Evolutionary conservation across 495 filamentous ascomycete species (phyloP).

Genomic region (Tuber aestivum): DNA sequence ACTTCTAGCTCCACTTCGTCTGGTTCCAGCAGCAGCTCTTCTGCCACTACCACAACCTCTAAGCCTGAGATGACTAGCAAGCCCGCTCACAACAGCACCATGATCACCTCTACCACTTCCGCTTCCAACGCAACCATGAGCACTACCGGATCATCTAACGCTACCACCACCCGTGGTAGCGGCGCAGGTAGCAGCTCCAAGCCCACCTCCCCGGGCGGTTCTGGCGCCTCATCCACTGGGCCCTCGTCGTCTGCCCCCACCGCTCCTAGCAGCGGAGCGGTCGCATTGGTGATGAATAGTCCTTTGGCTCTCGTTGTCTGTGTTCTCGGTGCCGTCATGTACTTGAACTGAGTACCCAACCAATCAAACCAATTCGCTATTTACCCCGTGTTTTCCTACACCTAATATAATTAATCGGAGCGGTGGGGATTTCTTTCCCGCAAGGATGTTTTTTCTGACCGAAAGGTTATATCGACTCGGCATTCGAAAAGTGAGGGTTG

Average conservation of each 20-base stretch:
- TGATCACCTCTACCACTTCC: constrained; percentile 16
- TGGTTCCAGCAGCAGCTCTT: constrained; percentile 8
- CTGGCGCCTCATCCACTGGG: background rate
- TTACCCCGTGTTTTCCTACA: background rate
- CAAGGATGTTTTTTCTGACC: background rate
- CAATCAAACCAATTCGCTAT: background rate
- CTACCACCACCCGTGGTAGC: constrained; percentile 12
- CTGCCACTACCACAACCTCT: background rate
- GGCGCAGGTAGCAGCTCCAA: background rate
- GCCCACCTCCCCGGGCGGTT: constrained; percentile 6
- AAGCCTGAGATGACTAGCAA: background rate
- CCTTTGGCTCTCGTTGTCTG: constrained; percentile 38
- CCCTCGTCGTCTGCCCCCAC: background rate
- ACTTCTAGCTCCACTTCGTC: constrained; percentile 4
- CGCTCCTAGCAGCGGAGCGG: constrained; percentile 21
- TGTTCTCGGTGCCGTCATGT: constrained; percentile 34
- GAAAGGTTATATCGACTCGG: background rate
- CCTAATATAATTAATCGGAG: background rate
- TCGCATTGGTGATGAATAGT: constrained; percentile 29
- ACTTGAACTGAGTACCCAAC: constrained; percentile 33
- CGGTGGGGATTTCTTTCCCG: background rate
- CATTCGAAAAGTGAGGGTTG: constrained; percentile 7
- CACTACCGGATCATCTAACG: constrained; percentile 15
- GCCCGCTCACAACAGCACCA: constrained; percentile 18
- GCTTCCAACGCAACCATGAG: constrained; percentile 14